These are phyloP conservation scores for Pseudotsuga menziesii DNA, from an alignment of 75 land plant species.

Conservation along the genomic window DNA sequence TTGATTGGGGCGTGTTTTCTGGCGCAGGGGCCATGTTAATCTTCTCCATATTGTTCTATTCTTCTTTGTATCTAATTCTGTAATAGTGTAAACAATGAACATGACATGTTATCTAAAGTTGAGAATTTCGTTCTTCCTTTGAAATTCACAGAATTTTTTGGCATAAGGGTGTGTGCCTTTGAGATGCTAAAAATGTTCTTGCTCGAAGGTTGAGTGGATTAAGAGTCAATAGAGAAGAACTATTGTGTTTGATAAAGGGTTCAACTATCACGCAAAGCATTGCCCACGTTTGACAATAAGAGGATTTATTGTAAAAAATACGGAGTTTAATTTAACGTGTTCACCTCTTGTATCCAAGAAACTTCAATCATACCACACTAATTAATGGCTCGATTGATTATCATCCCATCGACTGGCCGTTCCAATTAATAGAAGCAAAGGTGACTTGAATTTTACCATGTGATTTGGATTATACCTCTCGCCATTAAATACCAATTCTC, in stretches of 20 bases:
- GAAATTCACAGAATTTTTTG: neutral
- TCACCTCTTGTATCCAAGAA: neutral
- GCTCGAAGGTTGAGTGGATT: neutral
- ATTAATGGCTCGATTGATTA: neutral
- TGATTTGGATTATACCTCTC: neutral
- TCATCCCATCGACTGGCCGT: neutral
- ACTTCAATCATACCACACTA: neutral
- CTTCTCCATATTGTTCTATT: no score
- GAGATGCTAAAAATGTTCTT: neutral
- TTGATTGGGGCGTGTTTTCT: no score
- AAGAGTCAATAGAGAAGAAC: neutral
- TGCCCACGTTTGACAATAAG: constrained; percentile 1
- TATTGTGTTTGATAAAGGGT: neutral
- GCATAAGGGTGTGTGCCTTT: neutral
- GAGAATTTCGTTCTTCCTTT: neutral
- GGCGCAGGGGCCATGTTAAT: no score
- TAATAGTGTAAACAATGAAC: neutral
- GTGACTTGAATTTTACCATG: neutral
- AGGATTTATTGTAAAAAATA: constrained; percentile 2
- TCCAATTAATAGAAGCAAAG: neutral
- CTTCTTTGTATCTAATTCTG: no score
- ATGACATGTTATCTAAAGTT: neutral
- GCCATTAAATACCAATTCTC: no score
- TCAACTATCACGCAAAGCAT: neutral
- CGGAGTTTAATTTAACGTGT: neutral